Base-by-base conservation (phyloP, 2,329 filamentous ascomycete genomes). In the Monosporascus sp. region DNA sequence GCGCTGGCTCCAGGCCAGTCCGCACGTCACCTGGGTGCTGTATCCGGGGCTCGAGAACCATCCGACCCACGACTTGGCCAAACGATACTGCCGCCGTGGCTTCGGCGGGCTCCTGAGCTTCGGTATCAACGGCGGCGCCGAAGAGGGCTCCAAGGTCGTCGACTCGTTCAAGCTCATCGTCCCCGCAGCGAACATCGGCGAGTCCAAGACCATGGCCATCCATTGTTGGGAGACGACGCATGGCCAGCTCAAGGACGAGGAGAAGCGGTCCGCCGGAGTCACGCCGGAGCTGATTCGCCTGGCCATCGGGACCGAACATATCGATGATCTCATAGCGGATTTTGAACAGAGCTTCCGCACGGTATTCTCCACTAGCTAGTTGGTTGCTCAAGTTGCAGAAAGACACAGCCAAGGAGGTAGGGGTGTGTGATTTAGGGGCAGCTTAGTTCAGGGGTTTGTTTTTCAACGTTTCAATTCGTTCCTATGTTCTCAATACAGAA, bases 171-270 rank as follows among this genome's bases (percentile, higher is more conserved):
- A 88, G 75, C 71, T 90, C 63, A 85, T 87, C 57, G 88, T 84
- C 18, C 88, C 89, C 65, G 73, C 89, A 54, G 87, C 87, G 45
- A 90, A 89, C 63, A 85, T 89, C 36, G 86, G 86, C 52, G 86
- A 89, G 62, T 83, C 83, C 31, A 89, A 89, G 73, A 88, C 86
- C 11, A 75, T 88, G 51, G 85, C 85, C 24, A 87, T 88, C 54
- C 86, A 89, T 65, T 86, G 86, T 2, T 87, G 85, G 83, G 83
- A 81, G 9, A 89, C 86, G 1, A 89, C 86, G 17, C 86, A 89
- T 63, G 82, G 88, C 70, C 86, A 88, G 68, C 74, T 89, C 54
- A 78, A 72, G 20, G 83, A 87, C 9, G 77, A 87, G 60, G 86
- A 89, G 71, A 84, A 81, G n/a, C n/a, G n/a, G n/a, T n/a, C n/a